A percentile compares a stretch with the other conserved stretches of the same genome.
Conservation (phyloP, 192 early-diverging fungal species). For the Coemansia sp. region DNA sequence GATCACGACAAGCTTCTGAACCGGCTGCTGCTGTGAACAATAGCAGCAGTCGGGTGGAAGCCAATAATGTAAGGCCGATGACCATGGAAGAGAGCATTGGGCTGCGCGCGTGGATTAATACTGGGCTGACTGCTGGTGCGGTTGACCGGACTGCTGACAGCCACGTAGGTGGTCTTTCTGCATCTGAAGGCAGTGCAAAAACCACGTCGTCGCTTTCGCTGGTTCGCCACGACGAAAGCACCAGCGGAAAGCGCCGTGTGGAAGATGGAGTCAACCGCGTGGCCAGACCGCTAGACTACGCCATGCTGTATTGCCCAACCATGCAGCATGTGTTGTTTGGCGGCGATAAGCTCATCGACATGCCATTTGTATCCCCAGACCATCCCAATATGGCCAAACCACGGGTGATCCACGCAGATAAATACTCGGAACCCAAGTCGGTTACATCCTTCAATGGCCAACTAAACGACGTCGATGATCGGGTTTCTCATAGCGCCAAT, state of each 20-base stretch:
- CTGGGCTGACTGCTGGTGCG: constrained; percentile 11
- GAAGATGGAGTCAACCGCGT: neutral
- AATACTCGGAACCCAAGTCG: neutral
- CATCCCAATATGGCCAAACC: constrained; percentile 8
- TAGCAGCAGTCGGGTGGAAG: constrained; percentile 11
- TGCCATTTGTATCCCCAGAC: neutral
- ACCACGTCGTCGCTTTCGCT: constrained; percentile 28
- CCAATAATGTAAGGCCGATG: constrained; percentile 24
- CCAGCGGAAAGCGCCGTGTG: neutral
- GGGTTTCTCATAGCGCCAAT: neutral
- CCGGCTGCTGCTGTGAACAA: neutral
- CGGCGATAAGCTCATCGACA: constrained; percentile 13
- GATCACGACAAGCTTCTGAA: neutral
- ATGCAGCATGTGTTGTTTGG: constrained; percentile 52
- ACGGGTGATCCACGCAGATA: constrained; percentile 21
- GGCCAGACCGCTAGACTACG: constrained; percentile 21
- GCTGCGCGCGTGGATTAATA: constrained; percentile 47
- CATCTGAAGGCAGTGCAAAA: neutral
- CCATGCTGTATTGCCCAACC: constrained; percentile 51
- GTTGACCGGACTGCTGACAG: neutral
- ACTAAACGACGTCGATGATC: constrained; percentile 1
- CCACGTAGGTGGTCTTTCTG: neutral
- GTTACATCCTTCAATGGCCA: neutral
- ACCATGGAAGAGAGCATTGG: constrained; percentile 49
- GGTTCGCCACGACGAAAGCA: constrained; percentile 5